phyloP scores from a whole-genome alignment of 345 rosid genomes.

The Syzygium aqueum region DNA sequence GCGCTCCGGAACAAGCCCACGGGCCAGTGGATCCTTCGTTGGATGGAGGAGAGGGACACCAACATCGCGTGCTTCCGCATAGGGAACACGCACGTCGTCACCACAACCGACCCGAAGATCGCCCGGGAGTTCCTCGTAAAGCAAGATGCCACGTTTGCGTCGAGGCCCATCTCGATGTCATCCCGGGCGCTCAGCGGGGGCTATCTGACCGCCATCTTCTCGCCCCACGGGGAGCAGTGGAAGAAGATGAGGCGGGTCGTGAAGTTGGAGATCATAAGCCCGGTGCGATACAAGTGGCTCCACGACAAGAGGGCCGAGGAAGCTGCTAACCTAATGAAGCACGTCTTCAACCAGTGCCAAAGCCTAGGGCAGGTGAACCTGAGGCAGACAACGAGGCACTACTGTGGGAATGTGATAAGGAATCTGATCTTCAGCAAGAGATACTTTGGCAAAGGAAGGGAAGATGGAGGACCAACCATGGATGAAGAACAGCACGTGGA shows the following conservation, averaged over 20 bases:
- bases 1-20: no score
- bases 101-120: slow-evolving; percentile 17
- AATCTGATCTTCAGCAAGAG: slow-evolving; percentile 15
- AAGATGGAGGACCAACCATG: no score
- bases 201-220: background rate
- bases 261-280: slow-evolving; percentile 11
- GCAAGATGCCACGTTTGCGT: slow-evolving; percentile 19
- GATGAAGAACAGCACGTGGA: slow-evolving; percentile 13
- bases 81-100: slow-evolving; percentile 1
- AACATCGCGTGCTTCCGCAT: background rate
- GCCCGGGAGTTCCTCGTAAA: slow-evolving; percentile 26
- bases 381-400: background rate
- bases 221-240: slow-evolving; percentile 24
- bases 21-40: background rate
- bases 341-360: slow-evolving; percentile 17
- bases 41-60: background rate
- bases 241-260: slow-evolving; percentile 33
- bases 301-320: slow-evolving; percentile 23
- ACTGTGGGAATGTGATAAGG: slow-evolving; percentile 10
- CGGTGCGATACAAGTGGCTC: slow-evolving; percentile 14
- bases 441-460: slow-evolving; percentile 8
- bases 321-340: slow-evolving; percentile 30
- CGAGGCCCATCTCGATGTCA: slow-evolving; percentile 10
- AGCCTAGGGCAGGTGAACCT: background rate
- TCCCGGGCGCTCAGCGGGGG: slow-evolving; percentile 3